Percentiles rank a stretch among this genome's conserved stretches.
Conservation (phyloP, 306 rosid genomes). For the Oxytropis ochrocephala region DNA sequence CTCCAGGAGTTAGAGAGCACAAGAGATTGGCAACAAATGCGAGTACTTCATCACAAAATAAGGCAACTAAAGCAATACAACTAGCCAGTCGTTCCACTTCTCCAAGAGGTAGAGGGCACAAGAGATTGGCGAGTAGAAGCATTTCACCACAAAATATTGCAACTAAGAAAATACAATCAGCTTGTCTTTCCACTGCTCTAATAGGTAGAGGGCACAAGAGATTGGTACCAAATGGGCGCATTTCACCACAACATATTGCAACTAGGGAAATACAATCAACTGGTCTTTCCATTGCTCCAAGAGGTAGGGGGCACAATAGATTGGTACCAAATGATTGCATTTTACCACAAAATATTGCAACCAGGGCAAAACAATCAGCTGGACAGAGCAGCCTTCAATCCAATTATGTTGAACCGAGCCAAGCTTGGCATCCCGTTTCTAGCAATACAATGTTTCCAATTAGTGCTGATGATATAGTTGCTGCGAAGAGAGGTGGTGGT, state of each 20-base stretch:
- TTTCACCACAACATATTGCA: slow-evolving; percentile 73
- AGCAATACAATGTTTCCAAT: too few species aligned
- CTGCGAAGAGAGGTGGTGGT: slow-evolving; percentile 33
- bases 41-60: too few species aligned
- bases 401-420: too few species aligned
- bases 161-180: background rate
- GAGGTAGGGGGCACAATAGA: slow-evolving; percentile 60
- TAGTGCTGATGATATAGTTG: background rate
- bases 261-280: background rate
- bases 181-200: slow-evolving; percentile 17
- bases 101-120: background rate
- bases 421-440: too few species aligned
- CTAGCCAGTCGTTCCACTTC: too few species aligned
- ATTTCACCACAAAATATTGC: background rate
- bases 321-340: slow-evolving; percentile 89
- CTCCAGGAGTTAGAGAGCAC: too few species aligned
- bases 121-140: slow-evolving; percentile 31
- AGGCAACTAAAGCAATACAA: too few species aligned
- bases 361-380: slow-evolving; percentile 47
- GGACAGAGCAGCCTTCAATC: slow-evolving; percentile 15
- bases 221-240: slow-evolving; percentile 77
- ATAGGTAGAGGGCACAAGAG: slow-evolving; percentile 58
- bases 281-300: slow-evolving; percentile 23
- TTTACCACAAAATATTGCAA: slow-evolving; percentile 72
- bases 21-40: too few species aligned